Evolutionary conservation across 2,329 filamentous ascomycete genomes (phyloP).

Genomic region (Colletotrichum sansevieriae): DNA sequence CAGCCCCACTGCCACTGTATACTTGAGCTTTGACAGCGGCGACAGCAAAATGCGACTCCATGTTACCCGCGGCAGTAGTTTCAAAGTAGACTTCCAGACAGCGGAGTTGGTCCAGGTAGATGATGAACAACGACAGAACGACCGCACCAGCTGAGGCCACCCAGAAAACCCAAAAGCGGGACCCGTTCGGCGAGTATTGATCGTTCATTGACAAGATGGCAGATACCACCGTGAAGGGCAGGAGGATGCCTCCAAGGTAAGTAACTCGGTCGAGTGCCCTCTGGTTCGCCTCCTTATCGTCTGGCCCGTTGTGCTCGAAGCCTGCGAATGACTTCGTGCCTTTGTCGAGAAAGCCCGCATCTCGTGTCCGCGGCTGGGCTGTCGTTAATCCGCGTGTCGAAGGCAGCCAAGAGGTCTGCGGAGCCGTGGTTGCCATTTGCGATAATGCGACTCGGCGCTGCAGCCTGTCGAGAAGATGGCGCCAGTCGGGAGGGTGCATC

Average conservation of each 20-base stretch:
- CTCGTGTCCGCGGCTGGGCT: conserved; percentile 25
- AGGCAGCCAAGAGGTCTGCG: conserved; percentile 39
- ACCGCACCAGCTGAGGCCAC: conserved; percentile 55
- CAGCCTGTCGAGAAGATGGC: conserved; percentile 49
- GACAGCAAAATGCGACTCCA: conserved; percentile 39
- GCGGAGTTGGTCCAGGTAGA: conserved; percentile 63
- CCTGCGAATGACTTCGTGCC: not conserved
- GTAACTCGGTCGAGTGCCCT: conserved; percentile 61
- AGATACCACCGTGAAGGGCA: conserved; percentile 62
- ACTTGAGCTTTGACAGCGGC: not conserved
- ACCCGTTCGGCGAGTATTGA: conserved; percentile 56
- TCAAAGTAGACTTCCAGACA: conserved; percentile 62
- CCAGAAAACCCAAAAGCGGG: conserved; percentile 64
- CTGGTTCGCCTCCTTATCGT: conserved; percentile 50
- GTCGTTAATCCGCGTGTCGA: conserved; percentile 38
- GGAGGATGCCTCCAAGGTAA: conserved; percentile 63
- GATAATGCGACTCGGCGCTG: conserved; percentile 44
- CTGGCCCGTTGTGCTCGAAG: not conserved
- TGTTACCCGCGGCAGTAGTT: conserved; percentile 48
- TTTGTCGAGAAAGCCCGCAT: conserved; percentile 1
- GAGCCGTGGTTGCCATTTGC: conserved; percentile 38
- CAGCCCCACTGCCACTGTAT: not conserved
- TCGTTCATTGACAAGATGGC: conserved; percentile 62
- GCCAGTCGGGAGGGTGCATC: conserved; percentile 47
- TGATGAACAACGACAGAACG: conserved; percentile 55